Percentiles rank a stretch among this genome's conserved stretches.
Evolutionary conservation across 2,329 filamentous ascomycete genomes (phyloP).

Genomic region (Blastomyces parvus): DNA sequence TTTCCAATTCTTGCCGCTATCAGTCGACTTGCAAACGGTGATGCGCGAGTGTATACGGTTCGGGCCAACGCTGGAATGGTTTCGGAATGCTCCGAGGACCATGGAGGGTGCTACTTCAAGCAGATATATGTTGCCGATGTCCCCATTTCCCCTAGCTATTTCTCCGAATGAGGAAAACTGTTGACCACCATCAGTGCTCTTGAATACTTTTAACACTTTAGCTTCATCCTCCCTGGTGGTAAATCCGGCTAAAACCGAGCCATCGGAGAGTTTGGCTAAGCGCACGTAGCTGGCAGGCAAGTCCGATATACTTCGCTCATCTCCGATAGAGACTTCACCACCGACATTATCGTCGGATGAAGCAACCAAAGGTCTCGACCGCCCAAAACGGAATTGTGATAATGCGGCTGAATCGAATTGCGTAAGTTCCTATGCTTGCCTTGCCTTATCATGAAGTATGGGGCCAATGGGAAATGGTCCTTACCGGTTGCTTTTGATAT

Average conservation of each 20-base stretch:
- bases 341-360: not conserved
- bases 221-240: constrained; percentile 33
- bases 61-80: constrained; percentile 34
- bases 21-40: constrained; percentile 40
- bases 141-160: constrained; percentile 35
- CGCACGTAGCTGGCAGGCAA: constrained; percentile 40
- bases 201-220: constrained; percentile 37
- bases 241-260: constrained; percentile 39
- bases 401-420: constrained; percentile 4
- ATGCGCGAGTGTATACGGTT: constrained; percentile 39
- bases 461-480: not conserved
- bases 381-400: constrained; percentile 15
- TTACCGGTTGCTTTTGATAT: not conserved
- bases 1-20: constrained; percentile 37
- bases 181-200: constrained; percentile 37
- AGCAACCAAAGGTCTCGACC: constrained; percentile 28
- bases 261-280: constrained; percentile 37
- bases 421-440: not conserved
- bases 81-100: constrained; percentile 42
- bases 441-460: not conserved
- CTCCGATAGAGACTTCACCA: not conserved
- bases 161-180: constrained; percentile 37
- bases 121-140: constrained; percentile 42
- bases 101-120: constrained; percentile 31
- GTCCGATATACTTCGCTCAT: not conserved